Evolutionary conservation across 345 rosid genomes (phyloP), one percentile per base, ranked within the genome.

Genomic region (Euphorbia tirucalli): DNA sequence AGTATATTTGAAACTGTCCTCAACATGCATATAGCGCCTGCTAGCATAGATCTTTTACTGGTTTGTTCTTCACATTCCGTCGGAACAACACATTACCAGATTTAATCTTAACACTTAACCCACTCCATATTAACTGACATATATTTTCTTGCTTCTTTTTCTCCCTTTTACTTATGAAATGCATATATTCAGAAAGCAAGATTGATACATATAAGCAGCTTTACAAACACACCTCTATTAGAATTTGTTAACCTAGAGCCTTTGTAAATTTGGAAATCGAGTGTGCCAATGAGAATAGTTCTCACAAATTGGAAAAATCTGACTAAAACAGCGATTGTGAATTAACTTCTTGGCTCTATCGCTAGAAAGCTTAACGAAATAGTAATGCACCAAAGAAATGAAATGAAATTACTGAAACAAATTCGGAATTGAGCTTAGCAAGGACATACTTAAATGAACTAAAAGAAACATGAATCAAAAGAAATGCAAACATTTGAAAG

Each of bases 161-260:
- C 64, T 61, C 9, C 32, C 15, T 22, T 24, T 65, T 10, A 14
- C 54, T 41, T 18, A 13, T 30, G 31, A 24, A 24, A 22, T 2
- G 21, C 37, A 61, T 58, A 61, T 59, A 61, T n/a, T 37, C 27
- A 35, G n/a, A 8, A 61, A 35, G 66, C 66, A 61, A 35, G 13
- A 35, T 14, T 18, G 7, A 27, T 7, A 10, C 21, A 63, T 2
- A 35, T 11, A 41, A 41, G 52, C 68, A 64, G 14, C 14, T 37
- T 22, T 32, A 50, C 2, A 21, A 7, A 27, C 57, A 50, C 24
- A 5, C 43, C 19, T 66, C 7, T 15, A 24, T 48, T 27, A 27
- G 27, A 30, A 66, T 48, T 46, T 1, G 52, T 46, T 15, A 46
- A 46, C 52, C 14, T 46, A 46, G 14, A 46, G 52, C 52, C 52